Base-by-base conservation (phyloP, 495 filamentous ascomycete species). In the Penicillium angulare region DNA sequence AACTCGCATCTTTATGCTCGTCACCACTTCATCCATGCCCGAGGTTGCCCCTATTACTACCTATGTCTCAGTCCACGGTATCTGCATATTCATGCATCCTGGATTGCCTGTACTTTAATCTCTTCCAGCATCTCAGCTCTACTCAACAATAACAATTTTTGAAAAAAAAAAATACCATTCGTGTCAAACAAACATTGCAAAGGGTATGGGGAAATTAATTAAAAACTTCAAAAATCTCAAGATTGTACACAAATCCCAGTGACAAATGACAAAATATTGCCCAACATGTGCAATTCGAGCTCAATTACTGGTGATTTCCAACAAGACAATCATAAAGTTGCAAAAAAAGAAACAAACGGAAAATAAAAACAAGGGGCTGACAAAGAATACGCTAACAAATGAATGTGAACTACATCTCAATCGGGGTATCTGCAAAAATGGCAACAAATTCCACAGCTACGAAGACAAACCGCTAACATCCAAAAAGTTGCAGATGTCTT, bases 401-500 rank as follows among this genome's bases (percentile, higher is more conserved):
- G 45, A 43, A 20, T n/a, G n/a, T n/a, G n/a, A n/a, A n/a, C n/a
- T n/a, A n/a, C n/a, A n/a, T n/a, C n/a, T n/a, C n/a, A n/a, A n/a
- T n/a, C n/a, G n/a, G n/a, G n/a, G n/a, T n/a, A n/a, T n/a, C n/a
- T n/a, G 42, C 38, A 42, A 20, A 41, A 27, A 32, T 7, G 35
- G 38, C 24, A 34, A 13, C 43, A 23, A 47, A 40, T 24, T 26
- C n/a, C 29, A 26, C 34, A n/a, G n/a, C 40, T 56, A 56, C 39
- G 64, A 63, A 29, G 67, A 66, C 29, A 72, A 41, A 13, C 64
- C 66, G 48, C 67, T 69, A 33, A 72, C 64, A 47, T 66, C 53
- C 23, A 75, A 46, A 43, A 74, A 96, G 59, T 84, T 86, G 85
- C 90, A 95, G 48, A 96, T 77, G 67, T 91, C 89, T 50, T 79